Base-by-base conservation (phyloP, 2,329 filamentous ascomycete genomes). In the Emergomyces africanus region DNA sequence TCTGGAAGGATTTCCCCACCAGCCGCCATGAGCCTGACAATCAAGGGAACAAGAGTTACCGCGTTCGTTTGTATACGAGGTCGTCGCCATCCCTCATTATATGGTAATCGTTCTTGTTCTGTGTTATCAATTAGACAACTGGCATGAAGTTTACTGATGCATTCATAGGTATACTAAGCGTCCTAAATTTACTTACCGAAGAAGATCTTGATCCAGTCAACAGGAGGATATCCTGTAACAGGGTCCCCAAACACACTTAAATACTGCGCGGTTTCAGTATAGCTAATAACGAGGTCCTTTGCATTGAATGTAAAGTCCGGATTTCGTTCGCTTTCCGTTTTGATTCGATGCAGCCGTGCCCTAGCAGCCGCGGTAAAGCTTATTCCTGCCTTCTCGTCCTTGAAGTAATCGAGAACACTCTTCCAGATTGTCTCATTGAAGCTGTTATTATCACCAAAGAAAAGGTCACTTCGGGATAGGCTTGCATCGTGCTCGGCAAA, bases 261-360 rank as follows among this genome's bases (percentile, higher is more conserved):
- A 56, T 71, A 74, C n/a, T 74, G 59, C 0, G 70, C 69, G 2
- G 70, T 72, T 64, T 75, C 72, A 53, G 70, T 70, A 59, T 72
- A 72, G n/a, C 65, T 65, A 44, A 72, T 65, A 54, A 72, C 60
- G 51, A 69, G 66, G 50, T 72, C 67, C 15, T 67, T 63, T 9
- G 66, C 63, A 14, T 67, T 68, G 53, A 69, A 73, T 1, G 65
- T 69, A 63, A 72, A 72, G 23, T 66, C 66, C n/a, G 67, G 67
- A 61, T 72, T 69, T 50, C 61, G 64, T 33, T 46, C 60, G 48
- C 59, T 56, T 50, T 68, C 66, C 20, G 66, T 64, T 23, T 55
- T 58, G 35, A 71, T 65, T 1, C 72, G 68, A 51, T 66, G 67
- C 44, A 67, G 68, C 59, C 67, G 68, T 15, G 71, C 68, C 44